phyloP scores from a whole-genome alignment of 2,329 filamentous ascomycete species.

The Pseudogymnoascus sp. region DNA sequence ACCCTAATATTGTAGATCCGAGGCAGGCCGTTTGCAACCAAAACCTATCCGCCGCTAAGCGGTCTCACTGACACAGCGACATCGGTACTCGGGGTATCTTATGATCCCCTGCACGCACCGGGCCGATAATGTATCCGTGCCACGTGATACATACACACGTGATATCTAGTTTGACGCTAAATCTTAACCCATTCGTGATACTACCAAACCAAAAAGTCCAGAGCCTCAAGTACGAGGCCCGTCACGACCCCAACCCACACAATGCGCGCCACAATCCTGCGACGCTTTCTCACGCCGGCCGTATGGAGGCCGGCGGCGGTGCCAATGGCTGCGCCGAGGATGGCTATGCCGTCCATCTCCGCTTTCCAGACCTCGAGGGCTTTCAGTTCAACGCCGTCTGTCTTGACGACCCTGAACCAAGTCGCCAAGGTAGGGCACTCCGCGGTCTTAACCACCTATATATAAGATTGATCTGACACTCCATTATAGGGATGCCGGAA shows the following conservation, averaged over 20 bases:
- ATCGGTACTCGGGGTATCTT: not conserved
- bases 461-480: not conserved
- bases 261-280: constrained; percentile 15
- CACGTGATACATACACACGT: not conserved
- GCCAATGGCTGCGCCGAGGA: constrained; percentile 5
- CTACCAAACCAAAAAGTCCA: constrained; percentile 4
- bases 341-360: not conserved
- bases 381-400: constrained; percentile 25
- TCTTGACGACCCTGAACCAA: constrained; percentile 26
- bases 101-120: not conserved
- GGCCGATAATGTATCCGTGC: not conserved
- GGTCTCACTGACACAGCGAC: not conserved
- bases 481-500: constrained; percentile 57
- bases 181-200: not conserved
- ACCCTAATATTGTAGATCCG: not conserved
- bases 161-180: not conserved
- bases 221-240: not conserved
- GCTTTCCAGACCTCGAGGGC: constrained; percentile 15
- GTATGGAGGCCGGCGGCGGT: constrained; percentile 15
- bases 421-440: constrained; percentile 21
- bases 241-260: not conserved
- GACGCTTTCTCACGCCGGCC: constrained; percentile 21
- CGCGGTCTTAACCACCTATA: not conserved
- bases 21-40: not conserved
- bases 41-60: not conserved